Evolutionary conservation across 192 early-diverging fungal species (phyloP).

Genomic region (Lobosporangium transversale): DNA sequence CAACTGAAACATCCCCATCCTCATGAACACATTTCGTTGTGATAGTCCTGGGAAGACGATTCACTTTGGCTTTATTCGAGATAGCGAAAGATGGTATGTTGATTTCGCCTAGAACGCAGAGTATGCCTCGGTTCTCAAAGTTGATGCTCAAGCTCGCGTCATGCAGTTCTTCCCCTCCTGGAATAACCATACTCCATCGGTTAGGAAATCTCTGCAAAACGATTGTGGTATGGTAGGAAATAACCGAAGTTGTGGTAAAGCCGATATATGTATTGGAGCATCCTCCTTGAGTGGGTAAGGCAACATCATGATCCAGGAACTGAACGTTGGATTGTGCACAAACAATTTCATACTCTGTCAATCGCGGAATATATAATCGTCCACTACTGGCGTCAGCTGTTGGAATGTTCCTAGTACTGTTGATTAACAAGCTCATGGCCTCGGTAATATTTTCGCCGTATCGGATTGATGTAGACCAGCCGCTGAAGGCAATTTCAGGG

Average conservation of each 20-base stretch:
- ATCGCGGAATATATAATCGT: neutral
- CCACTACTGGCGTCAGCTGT: neutral
- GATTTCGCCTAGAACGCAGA: too few species aligned
- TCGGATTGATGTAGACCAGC: neutral
- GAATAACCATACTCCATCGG: neutral
- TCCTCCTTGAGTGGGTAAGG: neutral
- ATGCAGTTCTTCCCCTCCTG: neutral
- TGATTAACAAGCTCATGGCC: neutral
- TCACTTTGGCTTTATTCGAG: too few species aligned
- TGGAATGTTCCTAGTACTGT: constrained; percentile 5
- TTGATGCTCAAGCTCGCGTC: neutral
- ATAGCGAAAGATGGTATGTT: too few species aligned
- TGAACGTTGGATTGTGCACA: neutral
- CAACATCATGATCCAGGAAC: neutral
- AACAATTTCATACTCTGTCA: neutral
- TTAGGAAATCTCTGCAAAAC: neutral
- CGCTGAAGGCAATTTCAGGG: neutral
- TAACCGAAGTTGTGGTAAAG: too few species aligned
- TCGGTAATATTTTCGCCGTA: neutral
- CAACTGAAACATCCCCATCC: neutral
- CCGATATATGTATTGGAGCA: neutral
- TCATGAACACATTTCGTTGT: neutral
- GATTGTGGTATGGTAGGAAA: too few species aligned
- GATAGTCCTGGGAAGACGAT: neutral
- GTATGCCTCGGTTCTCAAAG: neutral